Base-by-base conservation (phyloP, 1,284 basidiomycete genomes). In the Microbotryomycetes sp. region DNA sequence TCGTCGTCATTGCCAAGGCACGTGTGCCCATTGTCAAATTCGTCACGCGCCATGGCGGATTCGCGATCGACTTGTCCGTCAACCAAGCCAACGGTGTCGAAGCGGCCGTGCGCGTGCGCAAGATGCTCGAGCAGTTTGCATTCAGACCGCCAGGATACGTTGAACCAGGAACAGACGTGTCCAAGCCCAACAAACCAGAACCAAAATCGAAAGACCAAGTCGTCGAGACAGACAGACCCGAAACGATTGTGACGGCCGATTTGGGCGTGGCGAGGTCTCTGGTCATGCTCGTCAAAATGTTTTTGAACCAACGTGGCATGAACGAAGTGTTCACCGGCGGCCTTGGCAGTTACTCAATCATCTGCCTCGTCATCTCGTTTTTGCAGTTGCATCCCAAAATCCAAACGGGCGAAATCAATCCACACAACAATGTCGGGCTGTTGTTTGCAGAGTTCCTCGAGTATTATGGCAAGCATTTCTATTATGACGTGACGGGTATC, bases 321-420 rank as follows among this genome's bases (percentile, higher is more conserved):
- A 97, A 97, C 75, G 94, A 98, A 76, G 94, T 97, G 15, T 97
- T 87, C 75, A 89, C 88, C 0, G 94, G 96, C 11, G 94, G 96
- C 0, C 76, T 99, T 18, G 93, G 94, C 9, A 91, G 88, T 73
- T 98, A 97, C 75, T 87, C 88, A 65, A 90, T 97, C 67, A 92
- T 97, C 58, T 94, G 91, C 74, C 77, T 97, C 62, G 91, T 88
- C 15, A 84, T 97, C 69, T 91, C 85, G 73, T 97, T 97, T 75
- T 78, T 99, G 52, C 94, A 97, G 79, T 87, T 97, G 79, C 94
- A 99, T 74, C 96, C 94, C 0, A 96, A 94, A 75, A 83, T 98
- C 63, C 85, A 94, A 47, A 77, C 84, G 56, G 86, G 85, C 1
- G 90, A 94, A 75, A 91, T 98, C 47, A 85, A 93, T 68, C 84